Conservation (phyloP, 2,329 filamentous ascomycete genomes). For the Claviceps capensis region DNA sequence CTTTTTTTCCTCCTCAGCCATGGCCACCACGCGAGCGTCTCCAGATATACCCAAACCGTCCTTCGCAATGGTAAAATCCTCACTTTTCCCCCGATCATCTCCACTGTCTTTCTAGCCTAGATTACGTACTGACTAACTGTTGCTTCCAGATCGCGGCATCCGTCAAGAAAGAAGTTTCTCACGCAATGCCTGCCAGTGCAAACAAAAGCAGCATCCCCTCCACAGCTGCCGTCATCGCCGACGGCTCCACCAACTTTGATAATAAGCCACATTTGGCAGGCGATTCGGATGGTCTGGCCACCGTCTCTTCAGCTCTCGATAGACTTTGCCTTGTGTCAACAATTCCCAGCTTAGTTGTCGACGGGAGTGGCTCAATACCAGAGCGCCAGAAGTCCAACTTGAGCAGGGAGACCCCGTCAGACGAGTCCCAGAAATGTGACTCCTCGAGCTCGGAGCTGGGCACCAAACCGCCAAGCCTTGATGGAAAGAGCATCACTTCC, state of each 20-base stretch:
- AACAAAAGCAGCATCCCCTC: slow-evolving; percentile 8
- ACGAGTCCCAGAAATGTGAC: slow-evolving; percentile 46
- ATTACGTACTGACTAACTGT: slow-evolving; percentile 1
- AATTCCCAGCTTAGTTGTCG: slow-evolving; percentile 30
- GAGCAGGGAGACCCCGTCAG: slow-evolving; percentile 33
- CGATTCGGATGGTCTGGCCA: slow-evolving; percentile 13
- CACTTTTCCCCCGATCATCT: background rate
- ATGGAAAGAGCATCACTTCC: slow-evolving; percentile 88
- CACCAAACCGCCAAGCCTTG: slow-evolving; percentile 78
- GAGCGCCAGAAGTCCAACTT: slow-evolving; percentile 17
- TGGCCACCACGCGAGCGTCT: slow-evolving; percentile 34
- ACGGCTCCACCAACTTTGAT: slow-evolving; percentile 9
- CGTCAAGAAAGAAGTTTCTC: slow-evolving; percentile 15
- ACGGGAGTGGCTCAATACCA: slow-evolving; percentile 27
- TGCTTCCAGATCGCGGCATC: slow-evolving; percentile 34
- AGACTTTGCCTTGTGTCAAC: slow-evolving; percentile 17
- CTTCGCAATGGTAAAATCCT: slow-evolving; percentile 56
- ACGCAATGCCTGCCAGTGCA: slow-evolving; percentile 1
- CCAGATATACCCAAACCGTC: slow-evolving; percentile 45
- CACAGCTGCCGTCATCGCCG: slow-evolving; percentile 6
- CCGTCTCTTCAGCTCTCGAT: slow-evolving; percentile 16
- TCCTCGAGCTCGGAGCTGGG: slow-evolving; percentile 51
- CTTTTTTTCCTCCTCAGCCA: slow-evolving; percentile 14
- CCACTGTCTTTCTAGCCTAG: background rate
- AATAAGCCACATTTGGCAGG: slow-evolving; percentile 6